phyloP scores from a whole-genome alignment of 345 rosid genomes.

The Eucalyptus sp. region DNA sequence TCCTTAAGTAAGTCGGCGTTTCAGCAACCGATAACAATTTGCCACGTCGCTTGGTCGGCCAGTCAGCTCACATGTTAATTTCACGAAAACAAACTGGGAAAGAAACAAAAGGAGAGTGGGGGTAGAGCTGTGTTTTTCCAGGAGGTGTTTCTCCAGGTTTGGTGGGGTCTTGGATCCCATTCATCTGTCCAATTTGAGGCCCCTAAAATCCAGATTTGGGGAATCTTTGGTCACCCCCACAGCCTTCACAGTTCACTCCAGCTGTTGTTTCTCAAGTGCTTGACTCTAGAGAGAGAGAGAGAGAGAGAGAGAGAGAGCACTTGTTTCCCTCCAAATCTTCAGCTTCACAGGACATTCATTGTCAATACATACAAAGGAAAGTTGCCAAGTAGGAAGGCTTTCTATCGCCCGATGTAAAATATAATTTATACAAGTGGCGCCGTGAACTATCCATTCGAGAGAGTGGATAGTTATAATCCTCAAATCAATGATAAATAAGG shows the following conservation, averaged over 20 bases:
- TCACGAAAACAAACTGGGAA: background rate
- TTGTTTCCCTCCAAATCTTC: background rate
- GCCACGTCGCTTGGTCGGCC: rapidly evolving
- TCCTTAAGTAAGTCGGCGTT: background rate
- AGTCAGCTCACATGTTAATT: rapidly evolving
- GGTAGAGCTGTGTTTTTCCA: background rate
- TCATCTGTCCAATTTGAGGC: background rate
- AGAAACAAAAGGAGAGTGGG: background rate
- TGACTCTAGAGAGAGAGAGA: background rate
- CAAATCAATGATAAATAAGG: background rate
- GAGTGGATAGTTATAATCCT: background rate
- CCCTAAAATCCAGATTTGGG: background rate
- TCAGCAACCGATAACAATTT: background rate
- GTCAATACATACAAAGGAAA: background rate
- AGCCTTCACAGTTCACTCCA: background rate
- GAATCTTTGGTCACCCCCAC: background rate
- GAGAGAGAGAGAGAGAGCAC: background rate
- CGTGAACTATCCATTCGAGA: background rate
- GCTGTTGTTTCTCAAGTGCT: background rate
- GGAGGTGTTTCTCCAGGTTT: background rate
- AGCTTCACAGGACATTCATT: background rate
- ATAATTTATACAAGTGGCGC: background rate
- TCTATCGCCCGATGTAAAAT: background rate
- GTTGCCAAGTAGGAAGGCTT: background rate
- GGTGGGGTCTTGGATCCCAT: background rate